Conservation (phyloP, 345 rosid genomes). For the Alliaria petiolata region DNA sequence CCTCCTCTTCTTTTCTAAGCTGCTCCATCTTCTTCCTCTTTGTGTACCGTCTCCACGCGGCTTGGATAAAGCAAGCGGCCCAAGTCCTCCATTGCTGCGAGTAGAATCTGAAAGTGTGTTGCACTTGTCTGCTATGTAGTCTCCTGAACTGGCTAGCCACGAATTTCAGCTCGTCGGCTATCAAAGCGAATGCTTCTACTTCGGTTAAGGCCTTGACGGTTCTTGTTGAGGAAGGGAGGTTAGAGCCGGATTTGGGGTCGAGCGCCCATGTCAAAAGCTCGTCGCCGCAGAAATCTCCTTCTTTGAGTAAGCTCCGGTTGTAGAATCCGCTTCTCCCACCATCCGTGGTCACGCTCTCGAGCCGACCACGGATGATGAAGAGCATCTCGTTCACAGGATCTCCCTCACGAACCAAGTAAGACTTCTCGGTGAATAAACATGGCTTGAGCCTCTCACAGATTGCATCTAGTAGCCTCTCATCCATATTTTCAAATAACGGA, state of each 20-base stretch:
- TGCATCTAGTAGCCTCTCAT: conserved; percentile 91
- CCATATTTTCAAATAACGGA: conserved; percentile 89
- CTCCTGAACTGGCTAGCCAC: conserved; percentile 95
- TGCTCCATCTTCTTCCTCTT: conserved; percentile 81
- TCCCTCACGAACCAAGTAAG: conserved; percentile 92
- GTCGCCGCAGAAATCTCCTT: conserved; percentile 96
- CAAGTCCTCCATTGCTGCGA: conserved; percentile 98
- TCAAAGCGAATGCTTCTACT: conserved; percentile 91
- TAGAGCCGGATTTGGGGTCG: conserved; percentile 81
- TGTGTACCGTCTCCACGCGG: conserved; percentile 86
- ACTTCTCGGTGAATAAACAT: conserved; percentile 68
- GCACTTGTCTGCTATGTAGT: conserved; percentile 92
- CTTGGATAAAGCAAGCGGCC: conserved; percentile 97
- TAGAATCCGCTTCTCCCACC: conserved; percentile 96
- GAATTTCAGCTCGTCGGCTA: conserved; percentile 83
- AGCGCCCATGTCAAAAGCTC: conserved; percentile 96
- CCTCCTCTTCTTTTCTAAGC: conserved; percentile 71
- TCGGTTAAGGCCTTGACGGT: conserved; percentile 80
- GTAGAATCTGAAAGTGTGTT: conserved; percentile 93
- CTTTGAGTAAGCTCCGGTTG: conserved; percentile 68
- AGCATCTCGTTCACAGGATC: conserved; percentile 98
- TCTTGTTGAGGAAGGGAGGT: conserved; percentile 88
- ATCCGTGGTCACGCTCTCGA: conserved; percentile 89
- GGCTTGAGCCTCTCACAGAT: conserved; percentile 93
- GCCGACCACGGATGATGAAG: conserved; percentile 89